A percentile compares a stretch with the other conserved stretches of the same genome.
Evolutionary conservation across 2,329 filamentous ascomycete species (phyloP).

Genomic region (Alternaria conjuncta): DNA sequence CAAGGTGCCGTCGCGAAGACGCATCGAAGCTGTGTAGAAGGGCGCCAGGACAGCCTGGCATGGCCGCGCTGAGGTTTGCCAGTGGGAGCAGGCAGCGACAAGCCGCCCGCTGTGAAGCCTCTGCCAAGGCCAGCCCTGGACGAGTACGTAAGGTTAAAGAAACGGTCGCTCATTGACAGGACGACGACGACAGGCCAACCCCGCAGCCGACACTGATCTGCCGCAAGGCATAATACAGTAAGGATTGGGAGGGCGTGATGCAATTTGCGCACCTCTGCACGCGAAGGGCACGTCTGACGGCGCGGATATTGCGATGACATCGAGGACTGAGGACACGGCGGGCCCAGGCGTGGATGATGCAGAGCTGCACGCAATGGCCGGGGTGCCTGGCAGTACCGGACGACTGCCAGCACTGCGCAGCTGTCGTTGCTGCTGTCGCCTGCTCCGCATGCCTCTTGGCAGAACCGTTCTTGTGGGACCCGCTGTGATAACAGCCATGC

Average conservation of each 20-base stretch:
- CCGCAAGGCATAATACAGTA: slow-evolving; percentile 9
- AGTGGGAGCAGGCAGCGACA: slow-evolving; percentile 23
- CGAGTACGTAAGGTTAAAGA: slow-evolving; percentile 17
- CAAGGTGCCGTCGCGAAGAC: slow-evolving; percentile 34
- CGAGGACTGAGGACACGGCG: slow-evolving; percentile 22
- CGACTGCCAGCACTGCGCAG: not conserved
- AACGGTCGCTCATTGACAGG: slow-evolving; percentile 14
- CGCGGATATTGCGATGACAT: slow-evolving; percentile 37
- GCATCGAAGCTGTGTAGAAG: slow-evolving; percentile 48
- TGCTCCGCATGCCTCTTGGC: slow-evolving; percentile 38
- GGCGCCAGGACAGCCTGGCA: slow-evolving; percentile 3
- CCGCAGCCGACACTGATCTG: slow-evolving; percentile 25
- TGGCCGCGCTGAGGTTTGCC: slow-evolving; percentile 30
- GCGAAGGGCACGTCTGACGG: slow-evolving; percentile 23
- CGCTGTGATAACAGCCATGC: slow-evolving; percentile 41
- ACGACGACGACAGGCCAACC: slow-evolving; percentile 2
- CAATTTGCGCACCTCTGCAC: slow-evolving; percentile 27
- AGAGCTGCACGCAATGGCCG: slow-evolving; percentile 23
- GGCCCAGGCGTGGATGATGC: slow-evolving; percentile 28
- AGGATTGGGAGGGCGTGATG: slow-evolving; percentile 9
- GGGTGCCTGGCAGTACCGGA: slow-evolving; percentile 13
- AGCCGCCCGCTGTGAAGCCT: slow-evolving; percentile 34
- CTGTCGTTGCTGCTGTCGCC: slow-evolving; percentile 28
- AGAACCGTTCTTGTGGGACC: slow-evolving; percentile 34
- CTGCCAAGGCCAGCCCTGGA: slow-evolving; percentile 22